Evolutionary conservation across 192 early-diverging fungal genomes (phyloP).

Genomic region (Diversispora epigaea): DNA sequence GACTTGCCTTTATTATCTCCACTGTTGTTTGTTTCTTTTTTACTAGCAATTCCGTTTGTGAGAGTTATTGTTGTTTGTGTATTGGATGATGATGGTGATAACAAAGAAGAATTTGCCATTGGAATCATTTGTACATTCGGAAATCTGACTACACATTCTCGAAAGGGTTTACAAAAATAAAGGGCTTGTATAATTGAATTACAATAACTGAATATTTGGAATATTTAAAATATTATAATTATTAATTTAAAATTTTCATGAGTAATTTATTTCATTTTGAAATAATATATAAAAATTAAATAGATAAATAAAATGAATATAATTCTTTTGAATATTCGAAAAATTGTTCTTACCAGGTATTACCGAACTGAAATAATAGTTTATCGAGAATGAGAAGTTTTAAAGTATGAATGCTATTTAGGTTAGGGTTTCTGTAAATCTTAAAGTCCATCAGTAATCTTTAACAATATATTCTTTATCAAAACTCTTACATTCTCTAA

Average conservation of each 20-base stretch:
- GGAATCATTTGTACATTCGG: slow-evolving; percentile 44
- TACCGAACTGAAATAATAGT: slow-evolving; percentile 21
- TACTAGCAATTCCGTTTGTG: no score
- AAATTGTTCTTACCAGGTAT: slow-evolving; percentile 14
- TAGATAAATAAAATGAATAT: no score
- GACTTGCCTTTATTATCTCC: no score
- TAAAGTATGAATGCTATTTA: not conserved
- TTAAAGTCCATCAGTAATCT: not conserved
- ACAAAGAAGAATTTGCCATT: slow-evolving; percentile 32
- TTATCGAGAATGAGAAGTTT: not conserved
- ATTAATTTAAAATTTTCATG: not conserved
- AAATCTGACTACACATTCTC: slow-evolving; percentile 85
- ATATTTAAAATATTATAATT: not conserved
- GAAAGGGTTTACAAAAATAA: slow-evolving; percentile 93
- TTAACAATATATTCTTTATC: no score
- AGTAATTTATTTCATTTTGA: not conserved
- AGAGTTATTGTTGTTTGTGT: slow-evolving; percentile 30
- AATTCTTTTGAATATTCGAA: no score
- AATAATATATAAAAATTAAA: no score
- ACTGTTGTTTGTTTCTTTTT: no score
- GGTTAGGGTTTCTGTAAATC: not conserved
- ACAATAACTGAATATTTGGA: slow-evolving; percentile 66
- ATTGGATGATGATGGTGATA: slow-evolving; percentile 42
- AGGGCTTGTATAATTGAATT: slow-evolving; percentile 96
- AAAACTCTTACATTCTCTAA: slow-evolving; percentile 31